Conservation (phyloP, 2,329 filamentous ascomycete species). For the Pestalotiopsis fici region DNA sequence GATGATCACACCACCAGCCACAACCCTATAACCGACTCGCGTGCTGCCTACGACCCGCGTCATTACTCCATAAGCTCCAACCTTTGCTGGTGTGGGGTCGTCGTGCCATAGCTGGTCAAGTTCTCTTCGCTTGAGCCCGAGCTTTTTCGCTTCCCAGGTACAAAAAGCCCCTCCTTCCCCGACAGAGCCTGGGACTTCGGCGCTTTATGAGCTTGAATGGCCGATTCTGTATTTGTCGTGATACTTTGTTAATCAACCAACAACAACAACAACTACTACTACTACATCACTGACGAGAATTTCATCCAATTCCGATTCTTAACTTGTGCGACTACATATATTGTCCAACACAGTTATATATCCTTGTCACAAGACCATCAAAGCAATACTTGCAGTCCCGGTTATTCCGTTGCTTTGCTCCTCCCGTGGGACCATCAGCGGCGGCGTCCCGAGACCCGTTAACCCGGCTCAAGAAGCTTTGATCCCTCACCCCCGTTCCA, state of each 20-base stretch:
- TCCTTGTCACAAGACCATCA: background rate
- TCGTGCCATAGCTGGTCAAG: constrained; percentile 4
- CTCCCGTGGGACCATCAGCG: background rate
- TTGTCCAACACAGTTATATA: background rate
- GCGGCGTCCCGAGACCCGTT: background rate
- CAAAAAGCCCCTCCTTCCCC: constrained; percentile 13
- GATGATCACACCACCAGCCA: background rate
- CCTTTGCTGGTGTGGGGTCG: background rate
- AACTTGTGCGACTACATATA: background rate
- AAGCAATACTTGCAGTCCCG: background rate
- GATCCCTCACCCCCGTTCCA: background rate
- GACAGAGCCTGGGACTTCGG: constrained; percentile 3
- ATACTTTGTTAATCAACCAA: background rate
- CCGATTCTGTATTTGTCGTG: background rate
- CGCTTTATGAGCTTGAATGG: background rate
- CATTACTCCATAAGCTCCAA: background rate
- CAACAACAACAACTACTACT: background rate
- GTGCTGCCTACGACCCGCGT: background rate
- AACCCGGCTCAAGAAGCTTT: background rate
- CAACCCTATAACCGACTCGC: background rate
- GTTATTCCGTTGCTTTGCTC: background rate
- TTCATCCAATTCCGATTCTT: background rate
- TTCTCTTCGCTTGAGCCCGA: background rate
- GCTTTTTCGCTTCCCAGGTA: constrained; percentile 6
- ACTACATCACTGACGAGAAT: too few relatives aligned